Evolutionary conservation across 2,329 filamentous ascomycete species (phyloP), one percentile per base, ranked within the genome.

Genomic region (Alternaria conjuncta): DNA sequence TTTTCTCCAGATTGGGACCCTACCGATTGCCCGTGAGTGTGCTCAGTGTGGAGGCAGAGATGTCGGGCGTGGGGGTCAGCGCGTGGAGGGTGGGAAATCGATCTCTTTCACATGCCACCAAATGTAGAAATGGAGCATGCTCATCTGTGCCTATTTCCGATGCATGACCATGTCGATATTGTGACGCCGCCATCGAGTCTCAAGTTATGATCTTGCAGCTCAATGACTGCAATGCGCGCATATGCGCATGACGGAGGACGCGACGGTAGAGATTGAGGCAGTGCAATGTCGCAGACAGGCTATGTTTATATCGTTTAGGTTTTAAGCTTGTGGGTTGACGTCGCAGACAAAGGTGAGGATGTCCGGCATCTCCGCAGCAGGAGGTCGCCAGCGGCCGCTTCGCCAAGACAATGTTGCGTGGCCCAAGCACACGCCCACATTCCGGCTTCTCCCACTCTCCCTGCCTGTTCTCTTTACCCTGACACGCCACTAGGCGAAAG

Each of bases 1-100:
- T 45, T 36, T 43, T 56, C 51, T 63, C 55, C 68, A 82, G 81
- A 82, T 68, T 82, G 81, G 81, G 83, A 85, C 73, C 83, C 83
- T 65, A 85, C 83, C 21, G 77, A 83, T 73, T 75, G 75, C 32
- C 66, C 69, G 57, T 78, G 63, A 73, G 57, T 54, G 58, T 55
- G 36, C 36, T 41, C 36, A 10, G 36, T 41, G 67, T 69, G 65
- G 72, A 57, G 61, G 47, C 23, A 63, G 61, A 56, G 54, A 66
- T 45, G 41, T 46, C 51, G 57, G 54, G 63, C 57, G 64, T 67
- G 73, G 72, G 70, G 73, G 74, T 32, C 57, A 63, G 65, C 47
- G n/a, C 51, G 63, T 66, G 60, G 63, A 60, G 50, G 57, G 60
- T 20, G 20, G 44, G 30, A 23, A n/a, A 47, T 18, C 41, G 25